Evolutionary conservation across 495 filamentous ascomycete genomes (phyloP), one percentile per base, ranked within the genome.

Genomic region (Talaromyces nanjingensis): DNA sequence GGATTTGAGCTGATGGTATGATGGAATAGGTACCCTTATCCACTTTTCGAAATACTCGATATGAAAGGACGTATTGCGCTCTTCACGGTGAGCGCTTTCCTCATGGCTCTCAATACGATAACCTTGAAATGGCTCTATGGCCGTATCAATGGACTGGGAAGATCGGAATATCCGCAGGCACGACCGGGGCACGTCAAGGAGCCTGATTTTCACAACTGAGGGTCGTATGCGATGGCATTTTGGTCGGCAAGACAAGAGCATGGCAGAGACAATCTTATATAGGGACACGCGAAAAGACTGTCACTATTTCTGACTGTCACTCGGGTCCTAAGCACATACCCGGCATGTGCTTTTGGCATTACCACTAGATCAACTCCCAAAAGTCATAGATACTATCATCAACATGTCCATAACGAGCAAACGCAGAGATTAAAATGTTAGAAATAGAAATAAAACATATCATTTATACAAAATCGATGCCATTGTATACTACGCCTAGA

Each of bases 21-120:
- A 24, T 63, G 88, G 57, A 14, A 20, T 63, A 89, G 87, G 79
- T 96, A 96, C 67, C 92, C 92, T 3, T 97, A 97, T 77, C 92
- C 92, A 3, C 82, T 96, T 16, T 90, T 97, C 65, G 85, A 80
- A 3, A 71, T 84, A 22, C 72, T 94, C 29, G 77, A 73, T 53
- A 86, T 84, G 1, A 70, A 77, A 63, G 83, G 88, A 65, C 83
- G 92, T 25, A 71, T 86, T 33, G 74, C 81, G 16, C 79, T 97
- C 11, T 97, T 96, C 67, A 79, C 78, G 12, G 70, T 82, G 4
- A 89, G 89, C 59, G 91, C 90, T 1, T 66, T 83, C 12, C 69
- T 89, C 22, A 93, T 96, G 90, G 84, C 86, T 3, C 67, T 79
- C 4, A 91, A 86, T 67, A 92, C 89, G 1, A 72, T 81, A 22